Base-by-base conservation (phyloP, 495 filamentous ascomycete species). In the Penicillium odoratum region DNA sequence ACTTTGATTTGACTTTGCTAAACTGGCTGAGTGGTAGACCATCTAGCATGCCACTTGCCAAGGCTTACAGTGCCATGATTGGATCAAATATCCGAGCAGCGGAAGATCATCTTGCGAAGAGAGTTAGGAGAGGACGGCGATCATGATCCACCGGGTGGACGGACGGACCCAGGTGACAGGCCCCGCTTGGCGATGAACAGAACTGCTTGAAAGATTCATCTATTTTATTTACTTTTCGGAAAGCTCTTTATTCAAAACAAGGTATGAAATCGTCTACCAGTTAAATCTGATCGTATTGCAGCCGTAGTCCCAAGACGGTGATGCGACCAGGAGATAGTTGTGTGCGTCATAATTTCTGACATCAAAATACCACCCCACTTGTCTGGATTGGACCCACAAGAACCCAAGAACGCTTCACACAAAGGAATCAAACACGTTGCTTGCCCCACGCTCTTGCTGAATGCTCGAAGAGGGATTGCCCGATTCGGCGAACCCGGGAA, bases 401-500 rank as follows among this genome's bases (percentile, higher is more conserved):
- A 45, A 45, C 43, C 43, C 18, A 21, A 21, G 21, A 7, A 45
- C 43, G 6, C 43, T 45, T 45, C 18, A 21, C 38, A 43, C 29
- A 53, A 43, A 13, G 8, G 42, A 43, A 53, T 44, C 43, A 11
- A 45, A 50, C 36, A 21, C 28, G 18, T 50, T 50, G 30, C 5
- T 33, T 36, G 48, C 29, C 28, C 6, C 30, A 6, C 30, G 30
- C 18, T 48, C 30, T 25, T 48, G 29, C 43, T 26, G 43, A 38
- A 8, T 55, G 44, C 25, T 18, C 29, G 48, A 44, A 31, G 30
- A 16, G 18, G 44, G 44, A 38, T 55, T 48, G 15, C 53, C 34
- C 25, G 44, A 55, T 38, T 8, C 53, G 44, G 53, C 40, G 43
- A 55, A 55, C 25, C 53, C 43, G 53, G 53, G 44, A 29, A 55